Evolutionary conservation across 2,329 filamentous ascomycete species (phyloP), one percentile per base, ranked within the genome.

Genomic region (Talaromyces albobiverticillius): DNA sequence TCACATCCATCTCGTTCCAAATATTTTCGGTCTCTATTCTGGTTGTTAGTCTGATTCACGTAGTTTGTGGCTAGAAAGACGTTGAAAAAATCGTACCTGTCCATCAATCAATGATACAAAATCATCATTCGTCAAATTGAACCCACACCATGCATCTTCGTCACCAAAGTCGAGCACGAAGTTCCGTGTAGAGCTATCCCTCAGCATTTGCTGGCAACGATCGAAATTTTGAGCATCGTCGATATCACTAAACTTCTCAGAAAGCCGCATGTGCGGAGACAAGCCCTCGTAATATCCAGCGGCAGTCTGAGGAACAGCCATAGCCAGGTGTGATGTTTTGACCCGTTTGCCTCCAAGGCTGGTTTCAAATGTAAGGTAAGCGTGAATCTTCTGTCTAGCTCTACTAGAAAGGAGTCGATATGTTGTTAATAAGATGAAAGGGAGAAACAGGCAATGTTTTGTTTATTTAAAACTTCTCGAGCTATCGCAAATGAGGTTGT

Each of bases 1-100:
- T 67, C 71, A 84, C 82, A 90, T 89, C 88, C 88, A 91, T 67
- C 87, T 78, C 3, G 87, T 84, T 56, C 76, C 79, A 43, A 78
- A 71, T 46, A 73, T 76, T 38, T 69, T 71, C 2, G 79, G 76
- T 54, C 77, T 73, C 62, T 80, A 65, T 34, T 16, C 26, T 52
- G 36, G 14, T 16, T 20, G 22, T 56, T 29, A 53, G 26, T 22
- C 1, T 10, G 20, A 29, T 45, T 4, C 11, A 26, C 14, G 23
- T 23, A 8, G 38, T 13, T 14, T 11, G 22, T 26, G 14, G 40
- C 26, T 38, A 2, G 20, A 4, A 40, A 40, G 36, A 22, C 11
- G 10, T 16, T 18, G 2, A 11, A 6, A 8, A 43, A 43, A 31
- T 58, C 68, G 38, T 64, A 75, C 71, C 46, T 63, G 59, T 26